Conservation (phyloP, 306 rosid species). For the Cicer cuneatum region DNA sequence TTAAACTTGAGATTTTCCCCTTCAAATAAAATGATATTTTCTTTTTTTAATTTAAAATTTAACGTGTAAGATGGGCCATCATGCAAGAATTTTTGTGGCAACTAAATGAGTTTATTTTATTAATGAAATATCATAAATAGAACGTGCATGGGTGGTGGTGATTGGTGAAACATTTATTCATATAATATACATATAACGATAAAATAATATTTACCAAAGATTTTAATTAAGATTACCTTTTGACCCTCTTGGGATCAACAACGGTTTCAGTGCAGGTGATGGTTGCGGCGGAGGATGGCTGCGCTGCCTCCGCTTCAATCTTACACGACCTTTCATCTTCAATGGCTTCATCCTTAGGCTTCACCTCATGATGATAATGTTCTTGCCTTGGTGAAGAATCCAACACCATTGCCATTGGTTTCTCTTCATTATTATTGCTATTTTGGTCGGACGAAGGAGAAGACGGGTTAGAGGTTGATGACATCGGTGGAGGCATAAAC, state of each 20-base stretch:
- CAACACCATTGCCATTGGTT: conserved; percentile 47
- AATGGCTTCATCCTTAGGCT: conserved; percentile 65
- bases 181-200: background rate
- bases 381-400: conserved; percentile 29
- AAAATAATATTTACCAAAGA: conserved; percentile 5
- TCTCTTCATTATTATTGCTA: conserved; percentile 70
- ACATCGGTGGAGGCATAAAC: conserved; percentile 48
- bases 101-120: conserved; percentile 15
- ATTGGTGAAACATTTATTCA: conserved; percentile 8
- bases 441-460: conserved; percentile 86
- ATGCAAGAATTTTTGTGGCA: conserved; percentile 23
- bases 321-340: conserved; percentile 72
- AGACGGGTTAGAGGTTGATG: conserved; percentile 65
- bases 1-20: background rate
- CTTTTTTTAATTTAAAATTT: background rate
- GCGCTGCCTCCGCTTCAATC: conserved; percentile 40
- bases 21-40: background rate
- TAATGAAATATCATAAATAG: conserved; percentile 25
- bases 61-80: conserved; percentile 24
- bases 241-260: conserved; percentile 87
- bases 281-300: conserved; percentile 43
- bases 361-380: conserved; percentile 34
- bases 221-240: conserved; percentile 63
- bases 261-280: conserved; percentile 50
- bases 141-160: conserved; percentile 47